These are phyloP conservation scores for Aspergillus cristatus DNA, from an alignment of 495 filamentous ascomycete genomes.

Conservation along the genomic window DNA sequence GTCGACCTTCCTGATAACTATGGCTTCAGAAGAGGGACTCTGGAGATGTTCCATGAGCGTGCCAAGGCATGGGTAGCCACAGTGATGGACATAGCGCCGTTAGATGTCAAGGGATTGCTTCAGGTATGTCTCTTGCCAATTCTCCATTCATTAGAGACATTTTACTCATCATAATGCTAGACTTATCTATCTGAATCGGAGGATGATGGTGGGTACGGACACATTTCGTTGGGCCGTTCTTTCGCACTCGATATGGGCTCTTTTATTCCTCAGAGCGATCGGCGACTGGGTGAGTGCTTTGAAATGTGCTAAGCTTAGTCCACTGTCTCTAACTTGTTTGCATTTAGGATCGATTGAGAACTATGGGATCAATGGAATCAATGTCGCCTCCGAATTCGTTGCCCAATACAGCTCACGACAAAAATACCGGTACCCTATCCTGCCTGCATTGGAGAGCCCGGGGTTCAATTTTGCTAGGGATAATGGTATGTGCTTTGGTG, in stretches of 20 bases:
- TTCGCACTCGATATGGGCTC: slow-evolving; percentile 92
- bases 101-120: slow-evolving; percentile 90
- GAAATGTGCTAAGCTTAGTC: not conserved
- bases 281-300: slow-evolving; percentile 53
- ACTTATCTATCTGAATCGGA: slow-evolving; percentile 93
- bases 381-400: slow-evolving; percentile 90
- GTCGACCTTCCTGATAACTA: slow-evolving; percentile 92
- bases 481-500: slow-evolving; percentile 8
- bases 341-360: slow-evolving; percentile 59
- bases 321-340: slow-evolving; percentile 1
- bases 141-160: not conserved
- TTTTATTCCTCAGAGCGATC: slow-evolving; percentile 78
- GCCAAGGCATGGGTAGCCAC: slow-evolving; percentile 72
- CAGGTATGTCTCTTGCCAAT: slow-evolving; percentile 35
- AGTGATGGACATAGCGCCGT: slow-evolving; percentile 74
- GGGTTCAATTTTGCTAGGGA: slow-evolving; percentile 5
- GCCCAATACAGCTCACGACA: slow-evolving; percentile 96
- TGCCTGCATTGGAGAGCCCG: slow-evolving; percentile 23
- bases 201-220: slow-evolving; percentile 76
- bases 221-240: slow-evolving; percentile 86
- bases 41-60: slow-evolving; percentile 65
- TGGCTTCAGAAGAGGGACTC: slow-evolving; percentile 61
- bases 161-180: slow-evolving; percentile 17
- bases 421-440: slow-evolving; percentile 76
- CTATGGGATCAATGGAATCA: slow-evolving; percentile 60